Evolutionary conservation across 306 rosid species (phyloP).

Genomic region (Quercus aquifolioides): DNA sequence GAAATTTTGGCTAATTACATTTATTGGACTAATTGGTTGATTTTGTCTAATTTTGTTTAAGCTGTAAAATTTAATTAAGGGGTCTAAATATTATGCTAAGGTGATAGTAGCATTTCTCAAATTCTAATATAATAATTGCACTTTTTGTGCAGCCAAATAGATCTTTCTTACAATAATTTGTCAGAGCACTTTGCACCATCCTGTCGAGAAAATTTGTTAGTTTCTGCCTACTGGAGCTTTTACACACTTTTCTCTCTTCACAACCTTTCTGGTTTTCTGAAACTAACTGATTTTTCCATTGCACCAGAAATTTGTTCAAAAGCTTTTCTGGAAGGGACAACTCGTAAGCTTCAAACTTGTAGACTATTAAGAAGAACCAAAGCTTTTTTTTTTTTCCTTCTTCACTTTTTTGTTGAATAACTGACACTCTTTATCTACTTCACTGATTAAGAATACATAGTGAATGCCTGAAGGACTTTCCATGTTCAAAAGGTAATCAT

Average conservation of each 20-base stretch:
- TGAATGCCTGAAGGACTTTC: background rate
- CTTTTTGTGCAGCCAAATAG: background rate
- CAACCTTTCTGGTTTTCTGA: background rate
- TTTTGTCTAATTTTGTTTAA: too few relatives aligned
- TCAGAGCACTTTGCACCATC: background rate
- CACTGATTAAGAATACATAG: background rate
- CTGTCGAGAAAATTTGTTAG: background rate
- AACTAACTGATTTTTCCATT: background rate
- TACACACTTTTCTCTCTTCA: background rate
- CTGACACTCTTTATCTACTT: background rate
- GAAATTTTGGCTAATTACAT: too few relatives aligned
- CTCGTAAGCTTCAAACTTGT: background rate
- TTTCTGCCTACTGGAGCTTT: background rate
- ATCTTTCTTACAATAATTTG: conserved; percentile 27
- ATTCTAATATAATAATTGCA: too few relatives aligned
- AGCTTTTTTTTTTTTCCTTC: background rate
- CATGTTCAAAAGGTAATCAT: conserved; percentile 19
- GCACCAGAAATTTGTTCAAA: conserved; percentile 21
- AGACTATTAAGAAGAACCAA: background rate
- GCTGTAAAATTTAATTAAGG: too few relatives aligned
- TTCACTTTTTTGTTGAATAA: background rate
- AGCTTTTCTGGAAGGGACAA: conserved; percentile 4
- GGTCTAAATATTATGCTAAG: too few relatives aligned
- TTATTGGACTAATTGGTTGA: too few relatives aligned
- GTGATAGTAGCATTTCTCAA: too few relatives aligned